Conservation (phyloP, 352 stramenopile species). For the Phytophthora brassicae region DNA sequence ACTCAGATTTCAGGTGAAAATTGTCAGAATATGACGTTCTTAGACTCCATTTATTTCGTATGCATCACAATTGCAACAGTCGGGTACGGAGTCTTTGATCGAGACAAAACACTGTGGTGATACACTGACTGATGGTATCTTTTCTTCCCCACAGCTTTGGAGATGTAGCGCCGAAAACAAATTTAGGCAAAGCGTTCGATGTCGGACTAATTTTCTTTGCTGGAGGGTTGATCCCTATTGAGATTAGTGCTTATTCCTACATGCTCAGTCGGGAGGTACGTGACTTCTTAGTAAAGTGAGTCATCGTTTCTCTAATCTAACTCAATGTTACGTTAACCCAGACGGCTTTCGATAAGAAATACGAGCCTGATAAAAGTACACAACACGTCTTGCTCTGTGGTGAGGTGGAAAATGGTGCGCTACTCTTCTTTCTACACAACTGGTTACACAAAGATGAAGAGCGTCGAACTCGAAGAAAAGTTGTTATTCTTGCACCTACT, state of each 20-base stretch:
- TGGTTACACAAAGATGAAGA: conserved; percentile 76
- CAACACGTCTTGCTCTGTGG: conserved; percentile 81
- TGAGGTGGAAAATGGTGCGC: conserved; percentile 66
- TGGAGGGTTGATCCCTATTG: conserved; percentile 62
- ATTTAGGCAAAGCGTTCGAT: conserved; percentile 62
- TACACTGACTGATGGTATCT: not conserved
- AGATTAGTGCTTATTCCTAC: conserved; percentile 69
- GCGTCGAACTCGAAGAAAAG: conserved; percentile 49
- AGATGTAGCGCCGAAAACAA: conserved; percentile 67
- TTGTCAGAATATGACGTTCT: conserved; percentile 74
- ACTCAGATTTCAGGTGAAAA: conserved; percentile 29
- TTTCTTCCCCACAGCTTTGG: conserved; percentile 45
- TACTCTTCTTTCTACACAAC: conserved; percentile 81
- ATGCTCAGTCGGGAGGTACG: conserved; percentile 71
- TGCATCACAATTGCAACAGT: conserved; percentile 86
- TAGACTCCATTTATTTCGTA: conserved; percentile 82
- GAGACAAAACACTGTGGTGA: not conserved
- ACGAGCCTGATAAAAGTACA: conserved; percentile 55
- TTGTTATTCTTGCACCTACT: conserved; percentile 69
- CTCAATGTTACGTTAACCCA: conserved; percentile 20
- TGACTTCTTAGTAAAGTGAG: not conserved
- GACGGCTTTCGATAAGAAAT: conserved; percentile 83
- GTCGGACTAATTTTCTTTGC: conserved; percentile 77
- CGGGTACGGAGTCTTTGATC: conserved; percentile 38
- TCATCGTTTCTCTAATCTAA: not conserved